Percentiles rank a stretch among this genome's conserved stretches.
Evolutionary conservation across 2,329 filamentous ascomycete species (phyloP).

Genomic region (Xenoacremonium recifei): DNA sequence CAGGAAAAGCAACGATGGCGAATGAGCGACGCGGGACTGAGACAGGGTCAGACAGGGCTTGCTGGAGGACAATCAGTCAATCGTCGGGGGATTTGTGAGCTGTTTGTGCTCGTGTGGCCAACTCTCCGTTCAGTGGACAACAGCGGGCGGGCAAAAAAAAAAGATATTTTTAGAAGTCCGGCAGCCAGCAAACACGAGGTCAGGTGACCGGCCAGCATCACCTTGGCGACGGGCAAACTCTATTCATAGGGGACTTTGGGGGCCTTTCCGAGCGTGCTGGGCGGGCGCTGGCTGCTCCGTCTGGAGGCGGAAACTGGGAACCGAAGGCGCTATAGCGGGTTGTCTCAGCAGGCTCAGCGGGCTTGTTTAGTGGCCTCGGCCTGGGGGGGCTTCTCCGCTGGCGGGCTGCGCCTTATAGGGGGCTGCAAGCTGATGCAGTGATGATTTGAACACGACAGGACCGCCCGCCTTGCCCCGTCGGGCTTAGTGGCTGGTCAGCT

Average conservation of each 20-base stretch:
- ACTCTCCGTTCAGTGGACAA: too few species aligned
- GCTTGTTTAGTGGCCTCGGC: too few species aligned
- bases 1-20: not conserved
- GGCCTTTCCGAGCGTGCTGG: too few species aligned
- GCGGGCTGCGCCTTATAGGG: too few species aligned
- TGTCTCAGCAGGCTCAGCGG: too few species aligned
- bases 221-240: constrained; percentile 9
- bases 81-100: not conserved
- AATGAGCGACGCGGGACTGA: constrained; percentile 4
- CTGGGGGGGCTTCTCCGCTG: too few species aligned
- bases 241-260: too few species aligned
- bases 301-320: too few species aligned
- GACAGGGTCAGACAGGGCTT: constrained; percentile 8
- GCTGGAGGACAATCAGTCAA: not conserved
- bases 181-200: constrained; percentile 33
- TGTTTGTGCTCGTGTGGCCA: not conserved
- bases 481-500: not conserved
- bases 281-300: too few species aligned
- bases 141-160: not conserved
- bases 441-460: too few species aligned
- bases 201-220: constrained; percentile 21
- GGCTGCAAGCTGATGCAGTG: too few species aligned
- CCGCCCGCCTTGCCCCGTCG: not conserved
- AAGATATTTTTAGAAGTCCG: constrained; percentile 24
- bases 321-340: too few species aligned